These are phyloP conservation scores for Ceratobasidium papillatum DNA, from an alignment of 1,284 basidiomycete genomes.

Conservation along the genomic window DNA sequence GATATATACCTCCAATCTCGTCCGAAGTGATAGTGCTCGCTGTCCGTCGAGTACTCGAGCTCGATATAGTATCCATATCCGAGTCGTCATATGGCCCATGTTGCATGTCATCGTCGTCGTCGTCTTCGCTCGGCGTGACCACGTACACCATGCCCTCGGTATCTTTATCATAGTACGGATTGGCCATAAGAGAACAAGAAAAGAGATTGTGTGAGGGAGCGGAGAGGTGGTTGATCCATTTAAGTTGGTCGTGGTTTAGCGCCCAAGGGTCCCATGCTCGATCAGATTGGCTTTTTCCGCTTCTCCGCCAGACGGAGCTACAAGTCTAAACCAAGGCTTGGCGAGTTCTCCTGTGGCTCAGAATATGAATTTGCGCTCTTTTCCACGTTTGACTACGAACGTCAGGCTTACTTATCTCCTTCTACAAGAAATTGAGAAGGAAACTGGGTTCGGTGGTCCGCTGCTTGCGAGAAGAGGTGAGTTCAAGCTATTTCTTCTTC, in stretches of 20 bases:
- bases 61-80: conserved; percentile 37
- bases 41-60: conserved; percentile 16
- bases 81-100: conserved; percentile 10
- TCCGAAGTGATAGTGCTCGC: conserved; percentile 36
- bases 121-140: not conserved
- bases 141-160: conserved; percentile 23
- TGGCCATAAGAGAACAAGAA: not conserved
- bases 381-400: too few relatives aligned
- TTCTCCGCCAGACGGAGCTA: too few relatives aligned
- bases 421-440: too few relatives aligned
- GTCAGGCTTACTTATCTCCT: too few relatives aligned
- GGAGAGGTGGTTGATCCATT: not conserved
- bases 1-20: conserved; percentile 18
- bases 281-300: too few relatives aligned
- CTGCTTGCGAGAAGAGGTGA: too few relatives aligned
- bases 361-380: too few relatives aligned
- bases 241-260: not conserved
- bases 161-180: conserved; percentile 15
- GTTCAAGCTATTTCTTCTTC: too few relatives aligned
- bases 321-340: too few relatives aligned
- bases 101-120: not conserved
- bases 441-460: conserved; percentile 70
- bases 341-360: too few relatives aligned
- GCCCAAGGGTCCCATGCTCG: too few relatives aligned
- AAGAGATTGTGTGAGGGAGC: too few relatives aligned